A percentile compares a stretch with the other conserved stretches of the same genome.
Conservation (phyloP, 257 asterid genomes). For the Penstemon newberryi region DNA sequence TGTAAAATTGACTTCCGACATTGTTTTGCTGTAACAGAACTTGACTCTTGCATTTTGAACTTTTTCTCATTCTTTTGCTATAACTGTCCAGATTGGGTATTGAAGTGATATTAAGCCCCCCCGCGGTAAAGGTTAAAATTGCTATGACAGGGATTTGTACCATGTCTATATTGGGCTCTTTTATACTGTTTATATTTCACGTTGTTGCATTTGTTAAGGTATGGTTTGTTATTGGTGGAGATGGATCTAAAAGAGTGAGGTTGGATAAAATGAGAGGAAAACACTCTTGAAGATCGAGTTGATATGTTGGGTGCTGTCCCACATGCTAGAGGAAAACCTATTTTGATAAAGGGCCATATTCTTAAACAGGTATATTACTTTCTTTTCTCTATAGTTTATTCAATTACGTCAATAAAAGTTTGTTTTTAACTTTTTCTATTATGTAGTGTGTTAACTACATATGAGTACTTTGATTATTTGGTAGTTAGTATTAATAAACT, state of each 20-base stretch:
- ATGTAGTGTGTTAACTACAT: too few species aligned
- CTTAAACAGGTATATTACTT: slow-evolving; percentile 63
- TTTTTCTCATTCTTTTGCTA: neutral
- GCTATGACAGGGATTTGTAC: neutral
- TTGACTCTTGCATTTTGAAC: neutral
- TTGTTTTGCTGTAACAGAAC: neutral
- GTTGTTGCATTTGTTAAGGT: slow-evolving; percentile 51
- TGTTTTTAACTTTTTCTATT: neutral
- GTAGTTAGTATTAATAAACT: too few species aligned
- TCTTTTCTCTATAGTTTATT: slow-evolving; percentile 9
- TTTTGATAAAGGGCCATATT: slow-evolving; percentile 81
- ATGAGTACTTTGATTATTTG: too few species aligned
- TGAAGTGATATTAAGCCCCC: too few species aligned
- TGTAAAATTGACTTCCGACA: neutral
- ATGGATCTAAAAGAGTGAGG: slow-evolving; percentile 96
- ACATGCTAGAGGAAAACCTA: slow-evolving; percentile 89
- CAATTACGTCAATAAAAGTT: neutral
- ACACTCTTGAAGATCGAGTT: slow-evolving; percentile 94
- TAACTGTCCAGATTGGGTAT: too few species aligned
- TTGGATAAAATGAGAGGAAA: slow-evolving; percentile 98
- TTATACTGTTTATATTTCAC: slow-evolving; percentile 3
- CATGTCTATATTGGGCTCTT: slow-evolving; percentile 13
- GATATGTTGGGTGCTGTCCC: slow-evolving; percentile 99
- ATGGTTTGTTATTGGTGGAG: slow-evolving; percentile 92
- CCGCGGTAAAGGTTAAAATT: neutral